Conservation (phyloP, 768 basidiomycete species). For the Russula dissimulans region DNA sequence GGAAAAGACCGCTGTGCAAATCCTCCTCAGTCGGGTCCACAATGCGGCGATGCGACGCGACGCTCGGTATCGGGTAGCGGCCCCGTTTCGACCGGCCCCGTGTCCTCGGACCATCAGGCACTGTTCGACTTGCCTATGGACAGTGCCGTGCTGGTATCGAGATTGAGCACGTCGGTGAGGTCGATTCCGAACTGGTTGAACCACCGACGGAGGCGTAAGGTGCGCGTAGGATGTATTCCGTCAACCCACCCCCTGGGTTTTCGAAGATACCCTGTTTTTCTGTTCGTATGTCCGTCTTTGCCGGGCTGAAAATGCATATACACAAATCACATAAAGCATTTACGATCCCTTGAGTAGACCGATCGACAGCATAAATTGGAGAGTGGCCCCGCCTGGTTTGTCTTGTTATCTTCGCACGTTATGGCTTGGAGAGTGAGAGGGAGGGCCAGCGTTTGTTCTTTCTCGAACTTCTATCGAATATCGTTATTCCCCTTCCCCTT, state of each 20-base stretch:
- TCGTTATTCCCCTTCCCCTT: conserved; percentile 16
- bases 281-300: background rate
- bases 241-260: background rate
- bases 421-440: background rate
- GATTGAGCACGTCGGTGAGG: background rate
- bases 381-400: conserved; percentile 3
- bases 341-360: background rate
- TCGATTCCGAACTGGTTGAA: conserved; percentile 8
- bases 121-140: conserved; percentile 12
- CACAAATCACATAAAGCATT: conserved; percentile 1
- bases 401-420: background rate
- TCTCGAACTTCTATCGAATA: conserved; percentile 16
- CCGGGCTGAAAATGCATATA: conserved; percentile 11
- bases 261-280: conserved; percentile 13
- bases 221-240: background rate
- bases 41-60: conserved; percentile 52
- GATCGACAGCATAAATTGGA: conserved; percentile 10
- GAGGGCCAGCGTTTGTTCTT: conserved; percentile 8
- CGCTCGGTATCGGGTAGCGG: conserved; percentile 38
- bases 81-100: conserved; percentile 7
- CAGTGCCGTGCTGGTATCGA: background rate
- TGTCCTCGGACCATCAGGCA: conserved; percentile 9
- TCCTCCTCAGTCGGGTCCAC: conserved; percentile 75
- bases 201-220: conserved; percentile 5
- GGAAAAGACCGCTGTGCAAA: conserved; percentile 96